These are phyloP conservation scores for Rhynchospora pubera DNA, from an alignment of 176 grass and related monocot species.

Conservation along the genomic window DNA sequence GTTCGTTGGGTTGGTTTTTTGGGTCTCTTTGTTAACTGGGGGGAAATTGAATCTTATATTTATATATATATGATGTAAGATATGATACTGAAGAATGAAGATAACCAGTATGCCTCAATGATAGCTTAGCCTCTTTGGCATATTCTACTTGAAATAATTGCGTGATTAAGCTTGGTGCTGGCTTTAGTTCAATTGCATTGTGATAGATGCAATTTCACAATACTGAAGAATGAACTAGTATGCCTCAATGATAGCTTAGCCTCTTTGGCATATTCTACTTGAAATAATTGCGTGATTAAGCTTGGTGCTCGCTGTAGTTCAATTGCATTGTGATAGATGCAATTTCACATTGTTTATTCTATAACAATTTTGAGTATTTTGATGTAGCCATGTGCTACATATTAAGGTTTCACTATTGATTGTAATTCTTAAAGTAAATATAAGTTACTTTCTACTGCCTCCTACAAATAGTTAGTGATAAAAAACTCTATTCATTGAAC, in stretches of 20 bases:
- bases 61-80: not conserved
- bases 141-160: not conserved
- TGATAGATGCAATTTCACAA: too few relatives aligned
- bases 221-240: not conserved
- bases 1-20: slow-evolving; percentile 1
- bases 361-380: not conserved
- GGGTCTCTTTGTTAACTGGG: not conserved
- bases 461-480: not conserved
- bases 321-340: not conserved
- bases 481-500: not conserved
- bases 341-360: not conserved
- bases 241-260: not conserved
- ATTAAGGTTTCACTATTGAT: not conserved
- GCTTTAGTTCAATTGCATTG: not conserved
- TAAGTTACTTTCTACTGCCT: not conserved
- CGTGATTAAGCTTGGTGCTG: not conserved
- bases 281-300: not conserved
- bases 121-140: not conserved
- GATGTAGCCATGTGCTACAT: not conserved
- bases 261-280: not conserved
- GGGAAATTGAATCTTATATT: not conserved
- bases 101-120: not conserved
- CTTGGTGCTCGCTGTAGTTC: not conserved
- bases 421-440: not conserved
- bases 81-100: not conserved